Base-by-base conservation (phyloP, 2,329 filamentous ascomycete genomes). In the Dothidotthia symphoricarpi region DNA sequence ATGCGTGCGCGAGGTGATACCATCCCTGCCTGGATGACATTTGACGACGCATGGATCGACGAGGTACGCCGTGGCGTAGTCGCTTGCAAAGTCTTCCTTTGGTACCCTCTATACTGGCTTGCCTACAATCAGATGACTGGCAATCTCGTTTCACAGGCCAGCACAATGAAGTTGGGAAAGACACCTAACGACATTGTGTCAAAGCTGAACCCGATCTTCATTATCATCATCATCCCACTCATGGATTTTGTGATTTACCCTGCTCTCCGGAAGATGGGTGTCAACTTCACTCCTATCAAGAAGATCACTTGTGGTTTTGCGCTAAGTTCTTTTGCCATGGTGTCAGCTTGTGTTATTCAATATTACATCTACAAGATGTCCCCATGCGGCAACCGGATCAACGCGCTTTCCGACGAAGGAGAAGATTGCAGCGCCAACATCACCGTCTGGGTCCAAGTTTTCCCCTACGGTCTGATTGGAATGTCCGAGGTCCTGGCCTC, bases 21-120 rank as follows among this genome's bases (percentile, higher is more conserved):
- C 38, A 76, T 78, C 24, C 84, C 84, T 1, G 34, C 47, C 0
- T 88, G 84, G 84, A 88, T 88, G 83, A 86, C 81, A 0, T 89
- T 87, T 50, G 85, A 89, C 45, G 86, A 89, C 50, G 78, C 78
- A 41, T 89, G 84, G 83, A 85, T 89, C 6, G 84, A 88, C 38
- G 83, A 89, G 59, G 81, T 89, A 31, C 74, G 75, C 36, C 82
- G 85, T 63, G 85, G 84, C 41, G 39, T 63, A 12, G 46, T 56
- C 15, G 63, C 66, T 3, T 69, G 66, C 58, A 61, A 61, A 16
- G 62, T 69, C 6, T 69, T 69, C 40, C 42, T 81, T 40, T 88
- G 83, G 72, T 80, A 81, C 46, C 85, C 85, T 19, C 39, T 63
- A 0, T 61, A 57, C 41, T 61, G 55, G 55, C 35, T 61, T 0